These are phyloP conservation scores for Agrocybe praecox DNA, from an alignment of 768 basidiomycete genomes.

Conservation along the genomic window DNA sequence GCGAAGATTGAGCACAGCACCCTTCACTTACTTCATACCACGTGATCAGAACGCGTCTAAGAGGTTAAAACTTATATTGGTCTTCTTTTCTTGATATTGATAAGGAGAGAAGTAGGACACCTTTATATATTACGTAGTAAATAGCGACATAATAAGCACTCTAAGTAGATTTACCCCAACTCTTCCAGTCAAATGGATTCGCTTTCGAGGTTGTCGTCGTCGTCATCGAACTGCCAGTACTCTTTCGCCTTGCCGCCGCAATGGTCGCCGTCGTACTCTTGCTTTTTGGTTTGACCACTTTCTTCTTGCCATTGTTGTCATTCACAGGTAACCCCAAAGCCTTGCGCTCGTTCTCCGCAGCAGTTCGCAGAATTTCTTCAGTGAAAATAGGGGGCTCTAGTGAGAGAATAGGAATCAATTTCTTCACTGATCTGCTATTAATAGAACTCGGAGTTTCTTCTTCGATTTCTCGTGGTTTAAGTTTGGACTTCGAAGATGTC, in stretches of 20 bases:
- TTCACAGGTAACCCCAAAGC: not conserved
- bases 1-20: not conserved
- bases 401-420: not conserved
- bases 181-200: constrained; percentile 20
- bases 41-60: not conserved
- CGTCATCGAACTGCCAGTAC: constrained; percentile 9
- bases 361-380: not conserved
- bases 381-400: not conserved
- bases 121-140: not conserved
- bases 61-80: no score
- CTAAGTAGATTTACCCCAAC: constrained; percentile 17
- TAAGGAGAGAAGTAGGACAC: not conserved
- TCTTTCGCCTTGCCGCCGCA: constrained; percentile 1
- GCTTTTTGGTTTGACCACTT: not conserved
- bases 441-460: constrained; percentile 5
- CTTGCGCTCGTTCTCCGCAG: not conserved
- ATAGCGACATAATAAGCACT: not conserved
- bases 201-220: not conserved
- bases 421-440: not conserved
- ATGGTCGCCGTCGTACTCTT: not conserved
- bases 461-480: not conserved
- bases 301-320: not conserved
- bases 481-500: constrained; percentile 18
- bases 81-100: no score
- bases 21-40: constrained; percentile 4